Evolutionary conservation across 192 early-diverging fungal species (phyloP), one percentile per base, ranked within the genome.

Genomic region (Spizellomyces punctatus): DNA sequence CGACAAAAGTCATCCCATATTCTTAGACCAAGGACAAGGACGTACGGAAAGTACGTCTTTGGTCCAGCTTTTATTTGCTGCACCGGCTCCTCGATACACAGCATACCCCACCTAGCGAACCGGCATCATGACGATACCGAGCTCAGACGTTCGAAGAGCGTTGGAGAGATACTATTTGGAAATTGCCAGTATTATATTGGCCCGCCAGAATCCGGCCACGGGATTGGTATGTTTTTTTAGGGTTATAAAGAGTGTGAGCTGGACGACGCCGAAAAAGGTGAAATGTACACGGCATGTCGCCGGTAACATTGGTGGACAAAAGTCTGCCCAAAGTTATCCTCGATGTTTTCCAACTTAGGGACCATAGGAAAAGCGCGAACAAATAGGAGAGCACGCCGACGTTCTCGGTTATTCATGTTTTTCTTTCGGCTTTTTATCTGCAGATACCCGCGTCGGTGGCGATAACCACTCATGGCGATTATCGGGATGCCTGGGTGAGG

Each of bases 401-500:
- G 3, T 36, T 36, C 27, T 36, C 27, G 27, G 27, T 36, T 0
- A 36, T 36, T 36, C 27, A 36, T 36, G 27, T 36, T 36, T 36
- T 36, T 36, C 3, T 36, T 36, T 3, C 1, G 27, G 27, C 27
- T 36, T 36, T 36, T 36, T 36, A 0, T 36, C 3, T 36, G 27
- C 27, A 36, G 81, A 93, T 95, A 62, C 93, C 92, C 8, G 93
- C 93, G 10, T 92, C 91, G 4, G 90, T 92, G 14, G 93, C 93
- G 41, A 86, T 95, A 21, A 95, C 92, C 8, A 89, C 86, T 3
- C 93, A 95, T 72, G 93, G 93, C 41, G 89, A 95, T 79, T 93
- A 93, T 72, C 79, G 87, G n/a, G 93, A 94, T 85, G 92, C 93
- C 44, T 94, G 92, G 93, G 92, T 95, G 62, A 77, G 91, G 90